Conservation (phyloP, 352 stramenopile genomes). For the Phytophthora europaea region DNA sequence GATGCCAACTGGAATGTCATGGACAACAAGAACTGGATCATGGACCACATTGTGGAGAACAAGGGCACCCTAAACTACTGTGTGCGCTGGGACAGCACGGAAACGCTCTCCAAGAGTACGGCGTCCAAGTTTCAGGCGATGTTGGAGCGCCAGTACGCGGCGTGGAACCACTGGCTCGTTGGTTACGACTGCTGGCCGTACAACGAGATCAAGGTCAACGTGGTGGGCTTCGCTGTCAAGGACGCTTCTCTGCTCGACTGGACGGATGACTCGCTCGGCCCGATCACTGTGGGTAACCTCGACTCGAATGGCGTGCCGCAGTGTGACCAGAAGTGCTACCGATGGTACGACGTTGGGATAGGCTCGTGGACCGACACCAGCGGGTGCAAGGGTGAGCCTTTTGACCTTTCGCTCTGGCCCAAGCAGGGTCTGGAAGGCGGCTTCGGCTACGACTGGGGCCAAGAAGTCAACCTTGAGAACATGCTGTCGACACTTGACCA, state of each 20-base stretch:
- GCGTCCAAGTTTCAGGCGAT: slow-evolving; percentile 46
- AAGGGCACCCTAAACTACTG: slow-evolving; percentile 51
- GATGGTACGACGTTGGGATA: slow-evolving; percentile 28
- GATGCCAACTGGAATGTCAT: slow-evolving; percentile 21
- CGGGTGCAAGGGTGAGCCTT: slow-evolving; percentile 34
- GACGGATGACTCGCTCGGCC: slow-evolving; percentile 16
- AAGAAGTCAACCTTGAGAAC: background rate
- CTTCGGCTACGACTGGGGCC: slow-evolving; percentile 22
- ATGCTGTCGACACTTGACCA: slow-evolving; percentile 35
- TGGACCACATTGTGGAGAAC: slow-evolving; percentile 44
- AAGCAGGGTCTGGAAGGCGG: slow-evolving; percentile 32
- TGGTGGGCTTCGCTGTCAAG: slow-evolving; percentile 15
- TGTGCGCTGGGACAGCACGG: slow-evolving; percentile 44
- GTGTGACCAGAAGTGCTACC: slow-evolving; percentile 42
- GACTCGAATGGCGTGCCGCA: slow-evolving; percentile 31
- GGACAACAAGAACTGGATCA: slow-evolving; percentile 38
- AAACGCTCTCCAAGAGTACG: slow-evolving; percentile 33
- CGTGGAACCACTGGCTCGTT: slow-evolving; percentile 49
- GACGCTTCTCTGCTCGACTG: slow-evolving; percentile 8
- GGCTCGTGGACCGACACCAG: slow-evolving; percentile 24
- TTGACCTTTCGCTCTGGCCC: slow-evolving; percentile 46
- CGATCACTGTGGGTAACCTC: slow-evolving; percentile 35
- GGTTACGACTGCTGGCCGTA: slow-evolving; percentile 21
- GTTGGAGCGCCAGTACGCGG: slow-evolving; percentile 37
- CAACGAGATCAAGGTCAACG: slow-evolving; percentile 21